A percentile compares a stretch with the other conserved stretches of the same genome.
phyloP scores from a whole-genome alignment of 352 stramenopile species.

The Phytophthora lateralis region DNA sequence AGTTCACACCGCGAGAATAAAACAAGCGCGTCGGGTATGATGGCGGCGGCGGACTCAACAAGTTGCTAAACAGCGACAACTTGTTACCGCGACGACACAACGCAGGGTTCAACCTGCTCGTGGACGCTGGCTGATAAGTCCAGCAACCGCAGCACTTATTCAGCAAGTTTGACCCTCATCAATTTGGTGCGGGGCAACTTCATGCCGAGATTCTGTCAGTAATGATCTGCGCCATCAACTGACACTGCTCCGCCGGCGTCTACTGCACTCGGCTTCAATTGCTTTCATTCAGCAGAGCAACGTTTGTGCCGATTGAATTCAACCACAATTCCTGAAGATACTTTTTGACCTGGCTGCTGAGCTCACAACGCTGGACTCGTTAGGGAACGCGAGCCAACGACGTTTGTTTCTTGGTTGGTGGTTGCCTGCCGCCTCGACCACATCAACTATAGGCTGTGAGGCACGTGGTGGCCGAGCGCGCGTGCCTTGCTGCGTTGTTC shows the following conservation, averaged over 20 bases:
- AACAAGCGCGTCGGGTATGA: not conserved
- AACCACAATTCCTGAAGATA: slow-evolving; percentile 16
- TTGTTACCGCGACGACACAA: slow-evolving; percentile 28
- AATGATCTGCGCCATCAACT: not conserved
- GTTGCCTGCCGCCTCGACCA: slow-evolving; percentile 4
- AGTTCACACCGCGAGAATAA: slow-evolving; percentile 10
- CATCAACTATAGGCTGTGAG: slow-evolving; percentile 15
- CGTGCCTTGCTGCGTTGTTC: slow-evolving; percentile 11
- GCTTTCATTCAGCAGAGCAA: not conserved
- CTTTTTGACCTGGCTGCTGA: slow-evolving; percentile 10
- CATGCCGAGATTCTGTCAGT: not conserved
- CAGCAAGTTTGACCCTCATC: not conserved
- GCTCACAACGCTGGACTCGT: slow-evolving; percentile 2
- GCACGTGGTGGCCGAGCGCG: slow-evolving; percentile 1
- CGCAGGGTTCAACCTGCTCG: slow-evolving; percentile 2
- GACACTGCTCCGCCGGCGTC: not conserved
- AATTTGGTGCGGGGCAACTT: slow-evolving; percentile 14
- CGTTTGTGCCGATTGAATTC: not conserved
- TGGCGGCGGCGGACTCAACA: not conserved
- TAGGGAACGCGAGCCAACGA: not conserved
- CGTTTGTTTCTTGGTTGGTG: not conserved
- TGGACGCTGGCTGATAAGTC: slow-evolving; percentile 24
- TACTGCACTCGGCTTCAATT: not conserved
- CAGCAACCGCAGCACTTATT: slow-evolving; percentile 8
- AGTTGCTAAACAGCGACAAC: not conserved